Evolutionary conservation across 2,329 filamentous ascomycete genomes (phyloP), one percentile per base, ranked within the genome.

Genomic region (Simplicillium sp.): DNA sequence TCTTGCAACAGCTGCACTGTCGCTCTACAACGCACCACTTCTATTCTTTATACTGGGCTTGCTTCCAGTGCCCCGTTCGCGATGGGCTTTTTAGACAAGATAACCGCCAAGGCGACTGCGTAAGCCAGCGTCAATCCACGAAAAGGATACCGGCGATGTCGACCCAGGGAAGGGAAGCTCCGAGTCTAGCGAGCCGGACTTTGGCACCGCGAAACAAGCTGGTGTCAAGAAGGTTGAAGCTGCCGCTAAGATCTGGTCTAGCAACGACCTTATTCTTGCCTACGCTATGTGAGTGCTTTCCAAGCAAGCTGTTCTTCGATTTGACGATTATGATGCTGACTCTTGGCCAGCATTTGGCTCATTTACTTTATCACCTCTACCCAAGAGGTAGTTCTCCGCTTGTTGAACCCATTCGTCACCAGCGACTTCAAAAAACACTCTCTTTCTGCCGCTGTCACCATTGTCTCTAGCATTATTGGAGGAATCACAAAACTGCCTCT

Each of bases 401-500:
- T 60, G 42, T 48, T 75, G 34, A 60, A 55, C 3, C 64, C 69
- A 16, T 75, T 66, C 46, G 66, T 72, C 31, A 74, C 71, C 28
- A 70, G 67, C 48, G 54, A 54, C 33, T 80, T 77, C 49, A 45
- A 57, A 13, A 50, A 57, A n/a, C 76, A 80, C 51, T 76, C 73
- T 1, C 59, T 79, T 20, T 64, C 73, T 2, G 64, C 71, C 2
- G 66, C 73, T 3, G 71, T 74, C 13, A 60, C 62, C 37, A 72
- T 81, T 45, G 64, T 81, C 14, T 61, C 74, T 9, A 67, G 60
- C 44, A 59, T 76, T 29, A 71, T 81, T 36, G 62, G 65, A 52
- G 80, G 77, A 32, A 67, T 82, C n/a, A 67, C 73, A 42, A 80
- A 81, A 53, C 69, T 83, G 9, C 75, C 80, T 1, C 69, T 81